These are phyloP conservation scores for Lentinula aciculospora DNA, from an alignment of 768 basidiomycete species.

Conservation along the genomic window DNA sequence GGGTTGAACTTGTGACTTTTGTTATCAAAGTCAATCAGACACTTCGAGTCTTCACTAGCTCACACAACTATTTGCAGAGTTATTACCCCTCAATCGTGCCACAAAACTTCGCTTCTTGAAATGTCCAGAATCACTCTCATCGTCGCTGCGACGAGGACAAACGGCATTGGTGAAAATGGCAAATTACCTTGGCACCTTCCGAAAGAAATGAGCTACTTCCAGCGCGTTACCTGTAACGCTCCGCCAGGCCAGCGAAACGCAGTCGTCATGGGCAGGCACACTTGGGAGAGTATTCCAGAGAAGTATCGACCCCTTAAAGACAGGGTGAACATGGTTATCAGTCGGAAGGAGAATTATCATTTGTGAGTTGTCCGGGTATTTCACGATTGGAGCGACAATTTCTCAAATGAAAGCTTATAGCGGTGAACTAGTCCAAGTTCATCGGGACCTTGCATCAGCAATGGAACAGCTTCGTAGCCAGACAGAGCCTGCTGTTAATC, in stretches of 20 bases:
- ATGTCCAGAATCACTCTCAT: slow-evolving; percentile 83
- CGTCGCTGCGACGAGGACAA: slow-evolving; percentile 82
- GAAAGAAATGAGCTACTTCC: slow-evolving; percentile 90
- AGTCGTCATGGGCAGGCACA: slow-evolving; percentile 93
- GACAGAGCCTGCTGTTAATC: slow-evolving; percentile 33
- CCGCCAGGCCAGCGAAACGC: slow-evolving; percentile 57
- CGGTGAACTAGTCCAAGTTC: slow-evolving; percentile 25
- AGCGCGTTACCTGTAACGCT: slow-evolving; percentile 63
- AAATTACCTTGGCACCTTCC: slow-evolving; percentile 86
- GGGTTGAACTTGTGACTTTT: not conserved
- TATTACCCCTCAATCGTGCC: not conserved
- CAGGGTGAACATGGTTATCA: slow-evolving; percentile 76
- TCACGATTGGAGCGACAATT: not conserved
- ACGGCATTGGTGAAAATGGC: slow-evolving; percentile 80
- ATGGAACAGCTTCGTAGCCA: slow-evolving; percentile 21
- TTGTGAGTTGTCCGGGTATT: slow-evolving; percentile 9
- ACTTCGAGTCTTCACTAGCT: not conserved
- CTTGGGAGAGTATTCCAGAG: slow-evolving; percentile 93
- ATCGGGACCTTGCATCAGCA: slow-evolving; percentile 37
- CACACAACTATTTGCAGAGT: not conserved
- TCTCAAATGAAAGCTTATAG: not conserved
- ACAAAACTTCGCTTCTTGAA: not conserved
- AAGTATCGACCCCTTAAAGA: slow-evolving; percentile 77
- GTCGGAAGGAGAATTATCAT: slow-evolving; percentile 27
- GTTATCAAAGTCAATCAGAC: not conserved